A percentile compares a stretch with the other conserved stretches of the same genome.
Conservation (phyloP, 2,329 filamentous ascomycete species). For the Ceratocystis destructans region DNA sequence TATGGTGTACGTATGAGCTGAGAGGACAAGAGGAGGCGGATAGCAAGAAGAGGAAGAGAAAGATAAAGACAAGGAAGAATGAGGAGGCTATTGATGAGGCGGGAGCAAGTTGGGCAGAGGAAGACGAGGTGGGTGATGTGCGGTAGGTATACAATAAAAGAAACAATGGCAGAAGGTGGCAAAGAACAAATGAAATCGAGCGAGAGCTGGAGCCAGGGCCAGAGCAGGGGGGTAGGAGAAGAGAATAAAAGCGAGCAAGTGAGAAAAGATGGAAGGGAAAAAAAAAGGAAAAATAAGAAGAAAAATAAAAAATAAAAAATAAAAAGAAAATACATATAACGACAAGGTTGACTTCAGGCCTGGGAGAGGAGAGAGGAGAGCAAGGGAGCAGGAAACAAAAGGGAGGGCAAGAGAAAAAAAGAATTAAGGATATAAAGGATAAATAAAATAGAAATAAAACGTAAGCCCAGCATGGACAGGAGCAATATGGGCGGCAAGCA, state of each 20-base stretch:
- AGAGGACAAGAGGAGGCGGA: conserved; percentile 8
- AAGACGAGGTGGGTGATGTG: conserved; percentile 16
- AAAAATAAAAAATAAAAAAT: background rate
- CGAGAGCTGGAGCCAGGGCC: background rate
- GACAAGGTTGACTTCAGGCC: background rate
- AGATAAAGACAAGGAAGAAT: background rate
- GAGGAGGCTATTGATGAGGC: background rate
- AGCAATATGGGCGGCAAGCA: background rate
- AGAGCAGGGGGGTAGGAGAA: background rate
- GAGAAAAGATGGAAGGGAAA: background rate
- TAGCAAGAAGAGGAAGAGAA: conserved; percentile 7
- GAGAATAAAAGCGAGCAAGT: background rate
- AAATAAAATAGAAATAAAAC: background rate
- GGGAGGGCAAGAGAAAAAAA: background rate
- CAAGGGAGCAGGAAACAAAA: conserved; percentile 1
- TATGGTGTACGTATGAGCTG: background rate
- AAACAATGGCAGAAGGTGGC: conserved; percentile 6
- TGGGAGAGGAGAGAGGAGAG: background rate
- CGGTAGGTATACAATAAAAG: conserved; percentile 16
- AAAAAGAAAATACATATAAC: background rate
- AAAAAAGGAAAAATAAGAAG: background rate
- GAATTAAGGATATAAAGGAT: background rate
- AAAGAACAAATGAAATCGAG: background rate
- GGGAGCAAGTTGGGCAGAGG: background rate
- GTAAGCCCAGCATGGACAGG: background rate